These are phyloP conservation scores for Epichloe festucae DNA, from an alignment of 2,329 filamentous ascomycete species.

Conservation along the genomic window DNA sequence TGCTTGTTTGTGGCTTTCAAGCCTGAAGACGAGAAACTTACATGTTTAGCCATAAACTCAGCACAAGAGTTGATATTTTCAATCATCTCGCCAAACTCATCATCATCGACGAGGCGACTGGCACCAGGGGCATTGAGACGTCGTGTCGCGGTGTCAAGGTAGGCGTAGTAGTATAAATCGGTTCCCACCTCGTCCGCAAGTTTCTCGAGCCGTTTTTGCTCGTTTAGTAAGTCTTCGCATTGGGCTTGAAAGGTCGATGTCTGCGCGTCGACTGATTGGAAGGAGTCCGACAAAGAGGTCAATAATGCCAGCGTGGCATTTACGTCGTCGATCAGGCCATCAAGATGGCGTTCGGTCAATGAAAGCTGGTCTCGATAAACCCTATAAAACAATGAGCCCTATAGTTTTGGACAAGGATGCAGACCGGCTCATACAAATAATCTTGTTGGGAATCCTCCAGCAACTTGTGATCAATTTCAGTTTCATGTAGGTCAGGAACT, in stretches of 20 bases:
- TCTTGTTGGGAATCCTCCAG: constrained; percentile 73
- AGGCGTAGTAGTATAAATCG: constrained; percentile 89
- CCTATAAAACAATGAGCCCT: constrained; percentile 29
- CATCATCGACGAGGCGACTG: constrained; percentile 68
- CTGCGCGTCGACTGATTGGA: constrained; percentile 75
- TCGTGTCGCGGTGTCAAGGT: constrained; percentile 80
- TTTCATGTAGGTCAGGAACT: constrained; percentile 8
- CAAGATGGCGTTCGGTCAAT: constrained; percentile 70
- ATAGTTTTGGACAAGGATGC: too few species aligned
- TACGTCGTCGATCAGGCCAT: constrained; percentile 65
- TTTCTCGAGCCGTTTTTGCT: constrained; percentile 65
- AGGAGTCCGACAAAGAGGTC: constrained; percentile 69
- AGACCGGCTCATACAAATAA: constrained; percentile 53
- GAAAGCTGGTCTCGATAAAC: constrained; percentile 71
- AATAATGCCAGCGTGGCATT: constrained; percentile 63
- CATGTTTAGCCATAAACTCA: constrained; percentile 80
- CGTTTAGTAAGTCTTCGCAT: constrained; percentile 74
- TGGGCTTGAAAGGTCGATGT: constrained; percentile 88
- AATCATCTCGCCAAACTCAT: constrained; percentile 79
- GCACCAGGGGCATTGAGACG: constrained; percentile 87
- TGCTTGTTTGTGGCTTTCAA: background rate
- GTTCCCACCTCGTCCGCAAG: constrained; percentile 76
- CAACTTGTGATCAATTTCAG: constrained; percentile 48
- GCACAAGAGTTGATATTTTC: constrained; percentile 80
- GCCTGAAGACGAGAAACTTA: constrained; percentile 26